Percentiles rank a stretch among this genome's conserved stretches.
Evolutionary conservation across 805 yeast species (phyloP).

Genomic region (Candida alai): DNA sequence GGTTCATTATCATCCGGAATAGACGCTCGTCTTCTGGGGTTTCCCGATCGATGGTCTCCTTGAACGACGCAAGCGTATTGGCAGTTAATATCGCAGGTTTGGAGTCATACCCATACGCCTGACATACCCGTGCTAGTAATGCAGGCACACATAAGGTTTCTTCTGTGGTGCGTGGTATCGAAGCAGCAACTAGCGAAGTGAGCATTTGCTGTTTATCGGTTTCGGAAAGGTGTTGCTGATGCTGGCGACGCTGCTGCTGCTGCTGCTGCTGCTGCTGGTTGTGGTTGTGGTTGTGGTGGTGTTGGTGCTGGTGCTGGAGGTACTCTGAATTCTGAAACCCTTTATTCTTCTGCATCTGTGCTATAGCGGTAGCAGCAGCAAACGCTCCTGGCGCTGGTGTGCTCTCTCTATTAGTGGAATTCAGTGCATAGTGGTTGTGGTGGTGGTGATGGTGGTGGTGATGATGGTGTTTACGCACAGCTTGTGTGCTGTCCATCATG

Average conservation of each 20-base stretch:
- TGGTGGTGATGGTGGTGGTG: constrained; percentile 1
- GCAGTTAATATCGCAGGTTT: constrained; percentile 70
- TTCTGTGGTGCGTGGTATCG: constrained; percentile 74
- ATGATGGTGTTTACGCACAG: no score
- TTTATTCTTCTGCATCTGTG: constrained; percentile 46
- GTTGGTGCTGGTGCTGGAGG: neutral
- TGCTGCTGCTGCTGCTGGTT: constrained; percentile 8
- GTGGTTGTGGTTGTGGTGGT: constrained; percentile 24
- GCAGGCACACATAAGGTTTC: constrained; percentile 76
- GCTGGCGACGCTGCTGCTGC: no score
- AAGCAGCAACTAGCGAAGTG: constrained; percentile 54
- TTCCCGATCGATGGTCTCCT: constrained; percentile 32
- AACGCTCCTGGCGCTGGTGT: constrained; percentile 71
- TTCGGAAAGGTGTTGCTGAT: constrained; percentile 24
- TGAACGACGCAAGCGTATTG: constrained; percentile 64
- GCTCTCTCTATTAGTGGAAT: constrained; percentile 36
- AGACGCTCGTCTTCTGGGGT: constrained; percentile 10
- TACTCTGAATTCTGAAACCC: constrained; percentile 11
- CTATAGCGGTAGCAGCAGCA: constrained; percentile 60
- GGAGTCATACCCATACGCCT: constrained; percentile 67
- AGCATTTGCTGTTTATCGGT: constrained; percentile 35
- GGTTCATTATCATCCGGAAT: constrained; percentile 22
- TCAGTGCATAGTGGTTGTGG: constrained; percentile 3
- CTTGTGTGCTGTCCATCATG: constrained; percentile 6
- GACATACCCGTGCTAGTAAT: constrained; percentile 63